Conservation (phyloP, 345 rosid genomes). For the Syzygium grande region DNA sequence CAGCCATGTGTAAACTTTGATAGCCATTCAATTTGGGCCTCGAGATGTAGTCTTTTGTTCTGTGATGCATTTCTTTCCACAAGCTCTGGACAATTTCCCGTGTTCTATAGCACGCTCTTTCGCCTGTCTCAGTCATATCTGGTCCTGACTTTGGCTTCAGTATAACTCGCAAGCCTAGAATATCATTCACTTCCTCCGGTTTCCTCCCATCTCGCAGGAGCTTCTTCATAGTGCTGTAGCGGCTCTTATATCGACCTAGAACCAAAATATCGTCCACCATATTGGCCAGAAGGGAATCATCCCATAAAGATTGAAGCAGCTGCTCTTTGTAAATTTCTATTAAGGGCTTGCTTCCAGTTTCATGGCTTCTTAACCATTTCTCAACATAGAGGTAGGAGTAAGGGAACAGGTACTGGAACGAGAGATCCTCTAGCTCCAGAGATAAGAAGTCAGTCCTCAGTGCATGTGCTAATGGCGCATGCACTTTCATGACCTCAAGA, state of each 20-base stretch:
- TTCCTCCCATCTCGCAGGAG: constrained; percentile 79
- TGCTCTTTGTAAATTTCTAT: constrained; percentile 56
- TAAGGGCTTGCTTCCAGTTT: constrained; percentile 51
- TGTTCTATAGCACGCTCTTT: constrained; percentile 62
- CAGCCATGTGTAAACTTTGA: constrained; percentile 90
- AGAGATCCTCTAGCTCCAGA: constrained; percentile 83
- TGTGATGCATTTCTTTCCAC: constrained; percentile 80
- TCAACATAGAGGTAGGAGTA: constrained; percentile 71
- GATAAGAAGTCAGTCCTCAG: constrained; percentile 58
- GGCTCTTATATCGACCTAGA: constrained; percentile 77
- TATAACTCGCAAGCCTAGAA: constrained; percentile 76
- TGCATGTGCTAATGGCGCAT: constrained; percentile 88
- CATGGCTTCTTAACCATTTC: constrained; percentile 68
- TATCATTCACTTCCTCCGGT: constrained; percentile 79
- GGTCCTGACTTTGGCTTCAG: constrained; percentile 39
- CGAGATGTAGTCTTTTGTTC: constrained; percentile 81
- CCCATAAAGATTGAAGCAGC: constrained; percentile 49
- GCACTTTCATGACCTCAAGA: constrained; percentile 71
- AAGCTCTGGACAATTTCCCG: constrained; percentile 48
- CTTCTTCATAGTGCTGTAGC: constrained; percentile 94
- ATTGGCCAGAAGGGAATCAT: constrained; percentile 36
- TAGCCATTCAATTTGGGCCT: constrained; percentile 81
- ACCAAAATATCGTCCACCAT: constrained; percentile 58
- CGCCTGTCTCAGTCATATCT: constrained; percentile 30
- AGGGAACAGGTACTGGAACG: constrained; percentile 74